A percentile compares a stretch with the other conserved stretches of the same genome.
Evolutionary conservation across 192 early-diverging fungal genomes (phyloP).

Genomic region (Gigaspora rosea): DNA sequence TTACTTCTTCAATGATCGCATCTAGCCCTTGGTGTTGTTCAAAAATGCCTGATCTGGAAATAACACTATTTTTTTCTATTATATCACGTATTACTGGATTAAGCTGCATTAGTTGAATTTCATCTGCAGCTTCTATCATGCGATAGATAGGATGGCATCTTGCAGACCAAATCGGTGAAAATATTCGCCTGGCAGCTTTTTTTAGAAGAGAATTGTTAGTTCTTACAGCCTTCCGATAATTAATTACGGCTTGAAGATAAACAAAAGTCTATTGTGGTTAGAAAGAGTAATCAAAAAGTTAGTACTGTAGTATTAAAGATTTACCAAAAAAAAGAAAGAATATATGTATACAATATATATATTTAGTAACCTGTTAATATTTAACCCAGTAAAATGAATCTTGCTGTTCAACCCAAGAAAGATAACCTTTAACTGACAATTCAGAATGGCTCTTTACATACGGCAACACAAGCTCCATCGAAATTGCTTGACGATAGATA

Average conservation of each 20-base stretch:
- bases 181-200: not conserved
- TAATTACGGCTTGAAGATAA: conserved; percentile 21
- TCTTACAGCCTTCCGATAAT: not conserved
- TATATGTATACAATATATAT: not conserved
- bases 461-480: not conserved
- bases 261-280: too few relatives aligned
- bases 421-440: not conserved
- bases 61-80: not conserved
- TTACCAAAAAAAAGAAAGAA: not conserved
- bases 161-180: conserved; percentile 21
- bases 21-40: conserved; percentile 18
- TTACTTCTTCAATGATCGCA: not conserved
- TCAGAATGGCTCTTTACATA: not conserved
- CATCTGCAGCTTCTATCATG: conserved; percentile 14
- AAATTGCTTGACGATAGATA: not conserved
- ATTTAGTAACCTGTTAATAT: conserved; percentile 15
- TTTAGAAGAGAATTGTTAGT: conserved; percentile 6
- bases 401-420: conserved; percentile 1
- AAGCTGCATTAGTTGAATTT: conserved; percentile 20
- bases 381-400: conserved; percentile 8
- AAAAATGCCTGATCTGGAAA: not conserved
- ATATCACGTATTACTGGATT: not conserved
- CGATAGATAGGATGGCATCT: conserved; percentile 10
- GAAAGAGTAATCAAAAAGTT: too few relatives aligned
- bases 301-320: conserved; percentile 1